A percentile compares a stretch with the other conserved stretches of the same genome.
phyloP scores from a whole-genome alignment of 768 basidiomycete genomes.

The Lyophyllum shimeji region DNA sequence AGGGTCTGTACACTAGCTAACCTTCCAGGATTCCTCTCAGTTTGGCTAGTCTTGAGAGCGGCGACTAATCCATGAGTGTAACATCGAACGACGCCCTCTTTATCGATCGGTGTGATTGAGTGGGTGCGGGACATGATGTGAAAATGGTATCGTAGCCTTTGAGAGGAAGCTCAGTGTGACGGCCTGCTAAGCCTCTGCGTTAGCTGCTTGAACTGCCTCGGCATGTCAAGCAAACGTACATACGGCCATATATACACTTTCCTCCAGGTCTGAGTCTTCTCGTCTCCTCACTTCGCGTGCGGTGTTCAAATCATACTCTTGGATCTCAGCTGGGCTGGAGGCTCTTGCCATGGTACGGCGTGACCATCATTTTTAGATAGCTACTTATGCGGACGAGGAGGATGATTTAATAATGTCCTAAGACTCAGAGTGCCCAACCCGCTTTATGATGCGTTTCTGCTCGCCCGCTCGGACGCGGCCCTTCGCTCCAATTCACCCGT shows the following conservation, averaged over 20 bases:
- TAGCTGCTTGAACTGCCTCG: not conserved
- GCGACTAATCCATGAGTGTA: slow-evolving; percentile 26
- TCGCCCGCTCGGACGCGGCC: too few relatives aligned
- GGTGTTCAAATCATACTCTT: too few relatives aligned
- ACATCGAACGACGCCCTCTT: slow-evolving; percentile 34
- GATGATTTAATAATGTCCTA: too few relatives aligned
- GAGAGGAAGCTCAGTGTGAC: not conserved
- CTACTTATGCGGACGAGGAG: too few relatives aligned
- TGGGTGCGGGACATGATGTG: slow-evolving; percentile 12
- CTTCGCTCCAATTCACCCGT: too few relatives aligned
- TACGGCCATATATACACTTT: not conserved
- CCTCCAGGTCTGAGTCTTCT: too few relatives aligned
- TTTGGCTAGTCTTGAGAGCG: slow-evolving; percentile 27
- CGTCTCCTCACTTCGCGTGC: not conserved
- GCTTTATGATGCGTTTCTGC: too few relatives aligned
- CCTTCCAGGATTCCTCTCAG: slow-evolving; percentile 32
- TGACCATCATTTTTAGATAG: too few relatives aligned
- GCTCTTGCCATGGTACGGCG: too few relatives aligned
- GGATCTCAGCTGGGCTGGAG: too few relatives aligned
- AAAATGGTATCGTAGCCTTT: slow-evolving; percentile 9
- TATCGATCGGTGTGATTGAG: slow-evolving; percentile 23
- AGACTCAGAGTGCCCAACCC: too few relatives aligned
- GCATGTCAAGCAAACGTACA: not conserved
- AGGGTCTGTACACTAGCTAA: slow-evolving; percentile 18
- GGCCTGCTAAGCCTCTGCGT: too few relatives aligned